phyloP scores from a whole-genome alignment of 2,329 filamentous ascomycete species.

The Paecilomyces fulvus region DNA sequence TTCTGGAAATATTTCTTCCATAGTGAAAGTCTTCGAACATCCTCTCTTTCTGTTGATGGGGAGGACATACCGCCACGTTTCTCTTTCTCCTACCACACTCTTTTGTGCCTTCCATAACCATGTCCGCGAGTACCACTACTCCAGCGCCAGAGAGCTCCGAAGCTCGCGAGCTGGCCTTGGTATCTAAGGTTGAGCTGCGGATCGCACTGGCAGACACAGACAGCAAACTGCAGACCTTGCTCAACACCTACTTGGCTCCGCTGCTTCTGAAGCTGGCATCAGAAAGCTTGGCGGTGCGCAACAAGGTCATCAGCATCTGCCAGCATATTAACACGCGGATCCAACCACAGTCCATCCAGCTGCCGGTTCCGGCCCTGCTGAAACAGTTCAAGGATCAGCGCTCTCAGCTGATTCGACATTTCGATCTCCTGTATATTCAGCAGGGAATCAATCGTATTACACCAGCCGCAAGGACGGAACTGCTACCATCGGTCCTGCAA shows the following conservation, averaged over 20 bases:
- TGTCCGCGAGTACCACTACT: conserved; percentile 20
- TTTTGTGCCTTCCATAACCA: conserved; percentile 9
- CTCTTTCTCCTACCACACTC: background rate
- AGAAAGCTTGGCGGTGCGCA: conserved; percentile 68
- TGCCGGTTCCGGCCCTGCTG: conserved; percentile 76
- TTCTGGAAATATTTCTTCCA: background rate
- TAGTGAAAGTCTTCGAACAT: background rate
- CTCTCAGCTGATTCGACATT: conserved; percentile 69
- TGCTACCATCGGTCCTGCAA: conserved; percentile 62
- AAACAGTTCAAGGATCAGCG: conserved; percentile 80
- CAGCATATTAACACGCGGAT: conserved; percentile 62
- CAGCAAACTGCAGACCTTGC: conserved; percentile 66
- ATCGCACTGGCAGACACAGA: conserved; percentile 80
- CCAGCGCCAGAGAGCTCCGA: conserved; percentile 25
- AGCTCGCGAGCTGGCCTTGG: conserved; percentile 67
- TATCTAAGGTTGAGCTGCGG: conserved; percentile 76
- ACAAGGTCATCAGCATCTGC: conserved; percentile 65
- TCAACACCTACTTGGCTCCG: conserved; percentile 71
- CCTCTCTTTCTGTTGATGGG: background rate
- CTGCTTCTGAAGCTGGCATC: conserved; percentile 81
- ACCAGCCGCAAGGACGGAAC: conserved; percentile 55
- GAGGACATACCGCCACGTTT: background rate
- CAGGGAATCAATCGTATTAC: conserved; percentile 63
- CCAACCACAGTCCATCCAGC: conserved; percentile 55
- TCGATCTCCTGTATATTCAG: conserved; percentile 83